Base-by-base conservation (phyloP, 805 yeast species). In the Sugiyamaella lignohabitans region DNA sequence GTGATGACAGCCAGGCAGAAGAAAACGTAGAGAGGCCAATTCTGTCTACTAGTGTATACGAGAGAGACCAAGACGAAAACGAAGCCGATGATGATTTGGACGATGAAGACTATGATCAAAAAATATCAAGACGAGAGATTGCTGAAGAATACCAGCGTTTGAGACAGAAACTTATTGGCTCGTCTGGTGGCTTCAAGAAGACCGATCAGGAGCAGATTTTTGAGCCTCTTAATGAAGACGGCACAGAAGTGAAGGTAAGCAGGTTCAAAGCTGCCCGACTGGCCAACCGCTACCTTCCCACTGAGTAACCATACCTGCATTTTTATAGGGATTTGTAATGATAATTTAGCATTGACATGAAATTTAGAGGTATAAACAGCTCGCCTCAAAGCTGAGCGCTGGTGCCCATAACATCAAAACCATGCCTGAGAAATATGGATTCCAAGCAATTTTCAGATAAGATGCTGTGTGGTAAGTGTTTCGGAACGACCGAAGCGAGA, bases 201-300 rank as follows among this genome's bases (percentile, higher is more conserved):
- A 64, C 74, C 1, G 74, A 72, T 1, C 65, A 68, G 42, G 85
- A 76, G 36, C 56, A 64, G 49, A 89, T 79, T 47, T 55, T 78
- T 17, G 94, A 84, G 57, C 87, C 87, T 0, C 66, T 84, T 4
- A 87, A 84, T 54, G 82, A 77, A 46, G 56, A 65, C 34, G 87
- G 87, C 0, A 73, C 77, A 46, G 79, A 80, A 0, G 60, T 75
- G 5, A 79, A 71, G 49, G 66, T 76, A 1, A 84, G 94, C 58
- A 68, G 87, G 43, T 87, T 87, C 62, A 83, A 71, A 57, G 77
- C 85, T 8, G 82, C 85, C 17, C 30, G 57, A 32, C 37, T 52
- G 16, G 42, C 53, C 2, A 50, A 50, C 17, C 37, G 55, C 8
- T 27, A 27, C 14, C 14, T 27, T 8, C 32, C 32, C 8, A 27